Evolutionary conservation across 192 early-diverging fungal species (phyloP).

Genomic region (Pilobolus umbonatus): DNA sequence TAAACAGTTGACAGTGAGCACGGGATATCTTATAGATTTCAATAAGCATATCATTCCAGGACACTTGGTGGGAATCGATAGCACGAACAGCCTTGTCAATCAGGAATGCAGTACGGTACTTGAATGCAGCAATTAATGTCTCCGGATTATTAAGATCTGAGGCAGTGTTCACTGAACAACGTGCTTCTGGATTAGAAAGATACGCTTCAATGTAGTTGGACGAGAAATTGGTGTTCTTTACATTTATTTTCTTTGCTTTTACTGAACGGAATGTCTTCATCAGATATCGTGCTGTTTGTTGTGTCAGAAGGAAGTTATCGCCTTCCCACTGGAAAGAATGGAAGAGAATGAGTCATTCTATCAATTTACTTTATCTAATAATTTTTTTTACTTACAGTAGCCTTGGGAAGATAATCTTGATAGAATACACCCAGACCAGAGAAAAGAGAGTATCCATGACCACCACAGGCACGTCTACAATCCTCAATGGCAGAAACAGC

Average conservation of each 20-base stretch:
- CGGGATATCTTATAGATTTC: constrained; percentile 66
- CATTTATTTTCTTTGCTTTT: constrained; percentile 35
- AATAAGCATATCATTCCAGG: constrained; percentile 72
- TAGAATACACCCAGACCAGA: constrained; percentile 65
- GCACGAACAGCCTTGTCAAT: constrained; percentile 55
- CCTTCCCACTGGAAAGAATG: constrained; percentile 58
- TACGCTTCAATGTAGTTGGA: constrained; percentile 41
- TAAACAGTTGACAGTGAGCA: constrained; percentile 73
- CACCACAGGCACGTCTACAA: constrained; percentile 71
- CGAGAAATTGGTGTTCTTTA: constrained; percentile 32
- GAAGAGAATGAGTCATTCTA: neutral
- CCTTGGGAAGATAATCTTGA: constrained; percentile 65
- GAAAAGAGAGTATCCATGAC: constrained; percentile 71
- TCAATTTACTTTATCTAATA: neutral
- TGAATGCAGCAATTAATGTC: constrained; percentile 58
- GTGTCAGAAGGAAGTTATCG: constrained; percentile 80
- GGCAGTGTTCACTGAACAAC: constrained; percentile 43
- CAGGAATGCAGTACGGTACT: constrained; percentile 61
- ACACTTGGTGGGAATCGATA: constrained; percentile 51
- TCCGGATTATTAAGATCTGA: constrained; percentile 51
- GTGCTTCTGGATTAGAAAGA: constrained; percentile 44
- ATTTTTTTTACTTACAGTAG: constrained; percentile 37
- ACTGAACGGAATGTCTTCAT: constrained; percentile 57
- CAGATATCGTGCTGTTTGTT: constrained; percentile 84
- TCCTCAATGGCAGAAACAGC: constrained; percentile 67